Evolutionary conservation across 495 filamentous ascomycete genomes (phyloP).

Genomic region (Ramalina peruviana): DNA sequence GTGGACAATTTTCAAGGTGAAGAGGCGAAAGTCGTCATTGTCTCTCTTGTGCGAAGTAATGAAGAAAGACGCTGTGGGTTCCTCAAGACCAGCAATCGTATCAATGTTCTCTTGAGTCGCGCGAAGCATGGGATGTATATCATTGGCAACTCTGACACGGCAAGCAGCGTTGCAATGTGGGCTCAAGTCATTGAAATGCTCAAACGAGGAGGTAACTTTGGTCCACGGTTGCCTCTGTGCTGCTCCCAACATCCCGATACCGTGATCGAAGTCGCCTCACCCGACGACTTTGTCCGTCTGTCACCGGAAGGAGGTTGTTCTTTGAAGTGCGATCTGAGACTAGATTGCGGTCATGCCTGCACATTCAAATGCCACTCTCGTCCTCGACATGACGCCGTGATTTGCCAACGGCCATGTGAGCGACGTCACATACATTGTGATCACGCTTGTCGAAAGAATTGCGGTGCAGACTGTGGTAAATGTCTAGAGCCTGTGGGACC

Average conservation of each 20-base stretch:
- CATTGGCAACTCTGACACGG: conserved; percentile 55
- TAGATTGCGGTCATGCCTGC: conserved; percentile 52
- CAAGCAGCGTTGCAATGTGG: conserved; percentile 53
- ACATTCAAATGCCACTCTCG: conserved; percentile 46
- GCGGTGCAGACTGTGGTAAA: conserved; percentile 30
- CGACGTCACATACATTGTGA: conserved; percentile 34
- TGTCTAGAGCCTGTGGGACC: conserved; percentile 27
- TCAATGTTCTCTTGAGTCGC: conserved; percentile 64
- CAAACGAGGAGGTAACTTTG: conserved; percentile 33
- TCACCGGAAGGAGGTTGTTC: conserved; percentile 61
- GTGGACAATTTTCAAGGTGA: conserved; percentile 68
- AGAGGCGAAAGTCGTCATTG: conserved; percentile 65
- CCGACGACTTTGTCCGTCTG: conserved; percentile 46
- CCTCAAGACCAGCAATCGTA: conserved; percentile 57
- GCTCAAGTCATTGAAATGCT: conserved; percentile 44
- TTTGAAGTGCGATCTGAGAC: conserved; percentile 34
- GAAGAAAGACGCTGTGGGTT: conserved; percentile 50
- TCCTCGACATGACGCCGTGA: conserved; percentile 39
- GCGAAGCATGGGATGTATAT: conserved; percentile 78
- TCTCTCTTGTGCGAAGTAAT: conserved; percentile 74
- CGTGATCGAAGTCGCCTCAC: conserved; percentile 37
- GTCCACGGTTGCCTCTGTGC: conserved; percentile 37
- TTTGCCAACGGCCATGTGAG: conserved; percentile 41
- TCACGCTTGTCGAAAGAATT: conserved; percentile 42
- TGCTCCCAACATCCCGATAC: conserved; percentile 57